A percentile compares a stretch with the other conserved stretches of the same genome.
Evolutionary conservation across 1,284 basidiomycete species (phyloP).

Genomic region (Volvariella surrecta): DNA sequence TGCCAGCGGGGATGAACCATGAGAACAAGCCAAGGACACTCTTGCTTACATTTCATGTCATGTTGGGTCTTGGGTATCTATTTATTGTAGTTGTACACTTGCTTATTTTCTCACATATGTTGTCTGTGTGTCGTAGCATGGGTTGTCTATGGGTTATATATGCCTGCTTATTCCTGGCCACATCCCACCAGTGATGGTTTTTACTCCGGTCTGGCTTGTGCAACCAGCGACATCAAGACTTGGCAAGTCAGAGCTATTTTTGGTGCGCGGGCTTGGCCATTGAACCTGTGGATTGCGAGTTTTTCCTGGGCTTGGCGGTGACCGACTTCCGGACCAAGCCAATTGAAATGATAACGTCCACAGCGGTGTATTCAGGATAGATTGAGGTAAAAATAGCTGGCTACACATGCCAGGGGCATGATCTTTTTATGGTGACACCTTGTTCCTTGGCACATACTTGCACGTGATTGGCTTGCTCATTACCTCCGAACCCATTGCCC

Average conservation of each 20-base stretch:
- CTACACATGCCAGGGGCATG: too few species aligned
- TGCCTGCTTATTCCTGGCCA: background rate
- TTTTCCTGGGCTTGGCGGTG: background rate
- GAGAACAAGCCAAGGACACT: background rate
- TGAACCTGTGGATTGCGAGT: background rate
- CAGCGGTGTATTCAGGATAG: too few species aligned
- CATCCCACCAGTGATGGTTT: background rate
- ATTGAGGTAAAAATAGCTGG: too few species aligned
- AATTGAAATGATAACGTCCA: background rate
- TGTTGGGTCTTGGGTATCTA: background rate
- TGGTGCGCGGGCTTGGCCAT: background rate
- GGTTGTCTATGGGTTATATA: background rate
- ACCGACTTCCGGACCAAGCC: background rate
- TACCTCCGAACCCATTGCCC: too few species aligned
- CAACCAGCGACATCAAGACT: background rate
- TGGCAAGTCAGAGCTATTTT: conserved; percentile 1
- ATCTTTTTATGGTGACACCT: too few species aligned
- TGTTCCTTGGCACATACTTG: too few species aligned
- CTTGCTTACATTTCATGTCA: too few species aligned
- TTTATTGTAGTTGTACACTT: conserved; percentile 1
- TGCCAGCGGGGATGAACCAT: conserved; percentile 18
- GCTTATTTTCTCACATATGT: background rate
- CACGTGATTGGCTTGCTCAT: too few species aligned
- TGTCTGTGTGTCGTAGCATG: background rate
- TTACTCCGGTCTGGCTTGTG: background rate